Evolutionary conservation across 805 yeast species (phyloP).

Genomic region (Tetrapisispora arboricola): DNA sequence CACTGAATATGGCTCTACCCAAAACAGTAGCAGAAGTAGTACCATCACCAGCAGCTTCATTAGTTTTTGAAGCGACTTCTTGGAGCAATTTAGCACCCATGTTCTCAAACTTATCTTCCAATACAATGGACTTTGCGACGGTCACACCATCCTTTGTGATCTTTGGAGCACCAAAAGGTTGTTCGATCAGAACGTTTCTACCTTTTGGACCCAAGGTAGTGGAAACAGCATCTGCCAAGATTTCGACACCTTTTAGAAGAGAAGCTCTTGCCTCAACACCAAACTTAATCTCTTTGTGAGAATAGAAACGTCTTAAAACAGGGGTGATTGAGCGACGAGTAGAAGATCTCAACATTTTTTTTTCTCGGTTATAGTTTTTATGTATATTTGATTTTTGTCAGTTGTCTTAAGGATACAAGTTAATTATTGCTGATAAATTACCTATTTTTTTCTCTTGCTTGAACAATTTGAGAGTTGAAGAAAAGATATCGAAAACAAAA

Average conservation of each 20-base stretch:
- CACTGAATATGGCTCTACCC: conserved; percentile 92
- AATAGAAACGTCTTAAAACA: conserved; percentile 24
- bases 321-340: conserved; percentile 12
- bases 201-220: conserved; percentile 98
- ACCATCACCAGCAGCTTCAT: conserved; percentile 97
- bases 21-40: conserved; percentile 95
- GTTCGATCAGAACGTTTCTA: conserved; percentile 92
- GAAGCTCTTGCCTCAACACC: conserved; percentile 98
- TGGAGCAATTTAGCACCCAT: conserved; percentile 92
- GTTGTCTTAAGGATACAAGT: no score
- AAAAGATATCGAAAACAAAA: no score
- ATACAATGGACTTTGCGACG: conserved; percentile 75
- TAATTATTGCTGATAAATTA: no score
- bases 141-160: conserved; percentile 99
- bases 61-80: conserved; percentile 95
- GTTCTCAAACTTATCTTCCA: conserved; percentile 88
- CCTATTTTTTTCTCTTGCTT: no score
- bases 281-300: conserved; percentile 88
- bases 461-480: no score
- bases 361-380: no score
- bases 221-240: conserved; percentile 90
- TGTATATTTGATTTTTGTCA: no score
- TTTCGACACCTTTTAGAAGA: conserved; percentile 83
- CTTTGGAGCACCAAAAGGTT: conserved; percentile 92
- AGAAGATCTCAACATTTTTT: conserved; percentile 15